A percentile compares a stretch with the other conserved stretches of the same genome.
phyloP scores from a whole-genome alignment of 2,329 filamentous ascomycete genomes.

The Rutstroemia sp. region DNA sequence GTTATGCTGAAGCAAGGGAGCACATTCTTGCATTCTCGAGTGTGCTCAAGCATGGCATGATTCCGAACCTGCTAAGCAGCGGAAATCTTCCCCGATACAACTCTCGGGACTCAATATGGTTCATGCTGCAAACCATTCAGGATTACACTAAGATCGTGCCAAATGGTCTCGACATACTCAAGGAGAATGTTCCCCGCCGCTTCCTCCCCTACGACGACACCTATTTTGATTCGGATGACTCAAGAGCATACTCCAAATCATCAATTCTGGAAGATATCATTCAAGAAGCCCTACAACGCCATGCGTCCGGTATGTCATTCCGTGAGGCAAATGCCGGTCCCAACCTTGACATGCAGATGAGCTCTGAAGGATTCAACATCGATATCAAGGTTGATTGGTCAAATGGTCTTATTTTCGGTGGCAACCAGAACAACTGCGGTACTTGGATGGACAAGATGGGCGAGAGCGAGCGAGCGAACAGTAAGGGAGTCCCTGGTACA shows the following conservation, averaged over 20 bases:
- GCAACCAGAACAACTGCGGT: constrained; percentile 89
- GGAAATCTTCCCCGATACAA: constrained; percentile 89
- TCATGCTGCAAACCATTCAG: constrained; percentile 92
- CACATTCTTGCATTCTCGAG: constrained; percentile 94
- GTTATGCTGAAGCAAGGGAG: constrained; percentile 82
- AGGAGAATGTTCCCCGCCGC: constrained; percentile 70
- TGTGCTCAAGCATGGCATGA: constrained; percentile 96
- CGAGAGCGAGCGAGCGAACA: constrained; percentile 85
- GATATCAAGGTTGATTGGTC: constrained; percentile 87
- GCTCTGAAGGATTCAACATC: constrained; percentile 82
- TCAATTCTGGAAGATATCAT: constrained; percentile 85
- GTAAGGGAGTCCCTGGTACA: constrained; percentile 91
- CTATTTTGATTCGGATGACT: constrained; percentile 78
- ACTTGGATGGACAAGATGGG: constrained; percentile 99
- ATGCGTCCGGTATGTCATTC: constrained; percentile 86
- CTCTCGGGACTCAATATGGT: constrained; percentile 94
- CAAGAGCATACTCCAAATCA: constrained; percentile 75
- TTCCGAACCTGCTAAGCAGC: constrained; percentile 85
- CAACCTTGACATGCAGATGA: constrained; percentile 87
- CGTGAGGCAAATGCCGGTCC: constrained; percentile 91
- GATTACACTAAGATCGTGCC: constrained; percentile 83
- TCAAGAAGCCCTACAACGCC: constrained; percentile 86
- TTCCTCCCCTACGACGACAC: constrained; percentile 95
- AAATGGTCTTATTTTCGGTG: constrained; percentile 86
- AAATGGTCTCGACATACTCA: constrained; percentile 63